phyloP scores from a whole-genome alignment of 257 asterid genomes.

The Ophiorrhiza pumila region DNA sequence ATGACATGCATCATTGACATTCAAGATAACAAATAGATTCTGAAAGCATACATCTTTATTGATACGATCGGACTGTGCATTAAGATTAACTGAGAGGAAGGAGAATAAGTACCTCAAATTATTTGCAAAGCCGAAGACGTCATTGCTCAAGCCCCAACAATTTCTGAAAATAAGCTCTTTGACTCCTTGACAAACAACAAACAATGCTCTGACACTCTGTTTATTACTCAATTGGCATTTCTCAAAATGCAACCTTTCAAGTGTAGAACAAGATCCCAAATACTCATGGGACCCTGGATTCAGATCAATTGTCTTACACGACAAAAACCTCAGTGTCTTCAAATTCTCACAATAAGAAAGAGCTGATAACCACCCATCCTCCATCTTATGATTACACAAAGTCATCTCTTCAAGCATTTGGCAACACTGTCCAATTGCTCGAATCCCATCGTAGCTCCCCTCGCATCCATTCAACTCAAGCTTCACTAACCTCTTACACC shows the following conservation, averaged over 20 bases:
- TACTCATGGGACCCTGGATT: slow-evolving; percentile 36
- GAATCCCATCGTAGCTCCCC: slow-evolving; percentile 71
- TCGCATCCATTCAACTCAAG: slow-evolving; percentile 69
- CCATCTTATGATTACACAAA: slow-evolving; percentile 55
- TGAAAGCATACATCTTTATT: background rate
- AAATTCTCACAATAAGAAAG: slow-evolving; percentile 55
- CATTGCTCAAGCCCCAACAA: slow-evolving; percentile 67
- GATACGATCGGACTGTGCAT: background rate
- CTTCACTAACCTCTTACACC: slow-evolving; percentile 61
- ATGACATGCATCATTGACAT: background rate
- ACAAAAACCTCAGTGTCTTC: slow-evolving; percentile 52
- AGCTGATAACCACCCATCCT: slow-evolving; percentile 70
- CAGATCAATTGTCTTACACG: slow-evolving; percentile 55
- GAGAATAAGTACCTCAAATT: slow-evolving; percentile 40
- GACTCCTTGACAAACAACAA: slow-evolving; percentile 45
- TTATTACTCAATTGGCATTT: slow-evolving; percentile 61
- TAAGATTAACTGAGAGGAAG: background rate
- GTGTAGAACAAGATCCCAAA: slow-evolving; percentile 41
- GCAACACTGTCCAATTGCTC: slow-evolving; percentile 69
- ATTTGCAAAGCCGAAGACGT: slow-evolving; percentile 43
- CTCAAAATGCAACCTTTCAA: slow-evolving; percentile 57
- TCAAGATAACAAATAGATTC: background rate
- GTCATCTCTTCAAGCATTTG: slow-evolving; percentile 64
- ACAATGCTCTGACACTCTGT: slow-evolving; percentile 46
- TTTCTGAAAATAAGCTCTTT: slow-evolving; percentile 38